Percentiles rank a stretch among this genome's conserved stretches.
Evolutionary conservation across 192 early-diverging fungal genomes (phyloP).

Genomic region (Linnemannia hyalina): DNA sequence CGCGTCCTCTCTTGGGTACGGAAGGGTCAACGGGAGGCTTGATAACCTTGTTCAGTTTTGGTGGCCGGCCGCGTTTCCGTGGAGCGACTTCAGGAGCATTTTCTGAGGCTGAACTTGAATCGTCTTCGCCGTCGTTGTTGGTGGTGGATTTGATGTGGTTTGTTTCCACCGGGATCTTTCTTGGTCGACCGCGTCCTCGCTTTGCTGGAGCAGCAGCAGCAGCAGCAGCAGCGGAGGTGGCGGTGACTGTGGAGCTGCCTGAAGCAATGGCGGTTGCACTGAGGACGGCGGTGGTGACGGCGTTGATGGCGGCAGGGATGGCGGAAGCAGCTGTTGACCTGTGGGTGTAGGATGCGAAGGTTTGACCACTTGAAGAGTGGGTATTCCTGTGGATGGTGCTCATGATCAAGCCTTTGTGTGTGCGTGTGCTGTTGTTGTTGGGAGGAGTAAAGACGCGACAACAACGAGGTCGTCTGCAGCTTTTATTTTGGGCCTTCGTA

Average conservation of each 20-base stretch:
- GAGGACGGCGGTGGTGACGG: neutral
- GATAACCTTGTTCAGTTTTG: neutral
- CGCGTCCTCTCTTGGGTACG: conserved; percentile 1
- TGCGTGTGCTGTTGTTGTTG: neutral
- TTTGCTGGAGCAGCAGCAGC: neutral
- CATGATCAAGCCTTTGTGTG: neutral
- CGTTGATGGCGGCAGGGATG: neutral
- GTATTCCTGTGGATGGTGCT: neutral
- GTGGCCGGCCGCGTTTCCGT: neutral
- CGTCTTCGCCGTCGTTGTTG: neutral
- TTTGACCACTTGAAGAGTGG: neutral
- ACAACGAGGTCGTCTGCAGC: neutral
- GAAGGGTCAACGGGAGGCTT: neutral
- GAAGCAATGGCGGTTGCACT: neutral
- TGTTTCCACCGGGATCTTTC: neutral
- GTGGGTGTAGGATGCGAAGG: neutral
- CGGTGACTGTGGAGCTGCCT: neutral
- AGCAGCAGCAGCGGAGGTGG: neutral
- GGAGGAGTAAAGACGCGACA: neutral
- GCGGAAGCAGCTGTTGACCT: neutral
- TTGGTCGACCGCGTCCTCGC: neutral
- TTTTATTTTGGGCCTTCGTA: neutral
- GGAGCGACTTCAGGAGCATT: neutral
- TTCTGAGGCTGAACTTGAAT: neutral
- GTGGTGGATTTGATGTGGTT: neutral